Evolutionary conservation across 1,284 basidiomycete genomes (phyloP).

Genomic region (Apiotrichum domesticum): DNA sequence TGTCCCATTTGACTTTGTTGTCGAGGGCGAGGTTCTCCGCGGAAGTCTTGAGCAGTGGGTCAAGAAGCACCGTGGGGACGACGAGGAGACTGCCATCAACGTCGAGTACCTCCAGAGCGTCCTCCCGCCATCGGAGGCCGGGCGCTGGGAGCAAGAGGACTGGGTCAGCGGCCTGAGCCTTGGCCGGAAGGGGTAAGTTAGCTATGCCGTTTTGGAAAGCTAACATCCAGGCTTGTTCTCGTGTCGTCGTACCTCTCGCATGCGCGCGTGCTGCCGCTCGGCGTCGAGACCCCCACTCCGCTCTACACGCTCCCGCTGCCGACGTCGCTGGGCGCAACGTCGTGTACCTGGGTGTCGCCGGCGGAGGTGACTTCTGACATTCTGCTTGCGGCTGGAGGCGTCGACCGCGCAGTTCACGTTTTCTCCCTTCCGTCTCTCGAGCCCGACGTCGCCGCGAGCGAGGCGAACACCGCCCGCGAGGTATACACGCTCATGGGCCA

Average conservation of each 20-base stretch:
- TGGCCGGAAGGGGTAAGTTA: slow-evolving; percentile 59
- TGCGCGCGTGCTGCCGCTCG: slow-evolving; percentile 61
- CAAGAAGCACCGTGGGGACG: slow-evolving; percentile 61
- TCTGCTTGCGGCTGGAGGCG: slow-evolving; percentile 66
- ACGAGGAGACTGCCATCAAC: slow-evolving; percentile 71
- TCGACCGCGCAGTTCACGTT: slow-evolving; percentile 70
- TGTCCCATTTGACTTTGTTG: slow-evolving; percentile 90
- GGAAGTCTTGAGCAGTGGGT: slow-evolving; percentile 73
- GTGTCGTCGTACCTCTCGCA: slow-evolving; percentile 76
- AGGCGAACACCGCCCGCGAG: slow-evolving; percentile 51
- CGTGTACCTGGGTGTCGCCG: slow-evolving; percentile 57
- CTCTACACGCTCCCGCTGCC: slow-evolving; percentile 43
- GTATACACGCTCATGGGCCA: slow-evolving; percentile 62
- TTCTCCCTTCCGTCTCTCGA: slow-evolving; percentile 52
- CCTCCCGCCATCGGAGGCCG: slow-evolving; percentile 77
- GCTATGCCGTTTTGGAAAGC: neutral
- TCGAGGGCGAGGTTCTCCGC: slow-evolving; percentile 73
- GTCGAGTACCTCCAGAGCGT: slow-evolving; percentile 92
- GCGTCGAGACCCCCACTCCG: slow-evolving; percentile 16
- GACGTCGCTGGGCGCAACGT: slow-evolving; percentile 59
- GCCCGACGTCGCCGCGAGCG: slow-evolving; percentile 37
- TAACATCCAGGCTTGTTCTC: slow-evolving; percentile 57
- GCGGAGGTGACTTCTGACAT: slow-evolving; percentile 44
- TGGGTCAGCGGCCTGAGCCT: slow-evolving; percentile 86
- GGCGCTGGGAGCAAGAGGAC: slow-evolving; percentile 79